Evolutionary conservation across 2,329 filamentous ascomycete genomes (phyloP).

Genomic region (Sphaerulina musiva): DNA sequence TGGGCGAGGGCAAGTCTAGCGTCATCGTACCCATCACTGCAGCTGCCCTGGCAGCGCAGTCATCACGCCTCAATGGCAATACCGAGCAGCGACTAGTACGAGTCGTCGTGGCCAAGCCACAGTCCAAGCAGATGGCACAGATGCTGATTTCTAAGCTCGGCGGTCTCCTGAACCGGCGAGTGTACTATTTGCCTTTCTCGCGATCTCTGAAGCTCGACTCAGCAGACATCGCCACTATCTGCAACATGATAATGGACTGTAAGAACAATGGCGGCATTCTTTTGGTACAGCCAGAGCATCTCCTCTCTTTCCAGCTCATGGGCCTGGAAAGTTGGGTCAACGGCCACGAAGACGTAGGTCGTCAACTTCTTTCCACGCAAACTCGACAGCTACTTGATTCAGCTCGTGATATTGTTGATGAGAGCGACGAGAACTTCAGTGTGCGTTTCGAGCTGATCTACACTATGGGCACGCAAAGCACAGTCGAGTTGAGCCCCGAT

Average conservation of each 20-base stretch:
- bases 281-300: conserved; percentile 56
- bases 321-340: conserved; percentile 53
- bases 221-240: conserved; percentile 32
- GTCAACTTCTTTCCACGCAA: conserved; percentile 24
- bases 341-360: conserved; percentile 40
- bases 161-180: conserved; percentile 47
- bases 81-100: conserved; percentile 40
- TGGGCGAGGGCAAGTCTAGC: conserved; percentile 65
- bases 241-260: conserved; percentile 39
- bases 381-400: conserved; percentile 19
- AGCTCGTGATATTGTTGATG: conserved; percentile 57
- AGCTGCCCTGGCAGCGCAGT: conserved; percentile 32
- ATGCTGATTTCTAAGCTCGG: conserved; percentile 51
- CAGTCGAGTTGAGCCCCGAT: conserved; percentile 37
- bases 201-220: conserved; percentile 40
- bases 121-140: conserved; percentile 54
- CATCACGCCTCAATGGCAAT: too few species aligned
- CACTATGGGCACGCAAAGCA: conserved; percentile 38
- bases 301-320: conserved; percentile 59
- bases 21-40: conserved; percentile 62
- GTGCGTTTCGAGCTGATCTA: conserved; percentile 41
- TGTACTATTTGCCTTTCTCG: conserved; percentile 55
- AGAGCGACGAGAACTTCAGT: conserved; percentile 46
- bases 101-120: conserved; percentile 51
- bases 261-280: conserved; percentile 47